A percentile compares a stretch with the other conserved stretches of the same genome.
These are phyloP conservation scores for Cardamine chenopodiifolia DNA, from an alignment of 345 rosid genomes.

Conservation along the genomic window DNA sequence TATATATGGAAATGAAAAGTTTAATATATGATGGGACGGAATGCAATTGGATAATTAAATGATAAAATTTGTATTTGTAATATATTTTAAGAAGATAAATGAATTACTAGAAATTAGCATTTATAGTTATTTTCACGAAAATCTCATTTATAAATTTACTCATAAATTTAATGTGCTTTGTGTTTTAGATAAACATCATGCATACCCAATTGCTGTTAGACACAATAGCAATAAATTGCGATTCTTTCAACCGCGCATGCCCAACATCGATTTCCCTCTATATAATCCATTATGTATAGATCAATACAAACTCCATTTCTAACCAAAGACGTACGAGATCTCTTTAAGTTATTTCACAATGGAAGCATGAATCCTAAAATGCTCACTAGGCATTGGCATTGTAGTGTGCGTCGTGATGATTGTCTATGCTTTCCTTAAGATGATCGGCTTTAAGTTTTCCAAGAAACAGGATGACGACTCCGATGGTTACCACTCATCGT, in stretches of 20 bases:
- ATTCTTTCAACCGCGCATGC: background rate
- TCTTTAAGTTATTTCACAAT: background rate
- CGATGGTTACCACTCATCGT: background rate
- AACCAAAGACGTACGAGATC: background rate
- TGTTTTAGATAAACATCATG: conserved; percentile 4
- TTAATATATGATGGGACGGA: background rate
- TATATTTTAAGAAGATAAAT: background rate
- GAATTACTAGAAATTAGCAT: background rate
- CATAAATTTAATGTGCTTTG: background rate
- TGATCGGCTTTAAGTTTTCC: background rate
- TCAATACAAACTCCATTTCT: background rate
- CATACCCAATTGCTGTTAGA: background rate
- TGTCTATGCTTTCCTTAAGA: background rate
- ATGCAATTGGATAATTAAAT: background rate
- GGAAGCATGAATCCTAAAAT: background rate
- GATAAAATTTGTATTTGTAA: background rate
- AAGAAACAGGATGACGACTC: background rate
- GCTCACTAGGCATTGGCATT: background rate
- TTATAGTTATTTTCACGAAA: background rate
- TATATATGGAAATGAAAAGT: too few species aligned
- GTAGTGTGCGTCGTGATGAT: background rate
- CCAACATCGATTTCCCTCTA: background rate
- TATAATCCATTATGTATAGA: too few species aligned
- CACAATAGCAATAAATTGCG: background rate
- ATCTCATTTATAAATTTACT: background rate